These are phyloP conservation scores for Hypoxylon lenormandii DNA, from an alignment of 495 filamentous ascomycete species.

Conservation along the genomic window DNA sequence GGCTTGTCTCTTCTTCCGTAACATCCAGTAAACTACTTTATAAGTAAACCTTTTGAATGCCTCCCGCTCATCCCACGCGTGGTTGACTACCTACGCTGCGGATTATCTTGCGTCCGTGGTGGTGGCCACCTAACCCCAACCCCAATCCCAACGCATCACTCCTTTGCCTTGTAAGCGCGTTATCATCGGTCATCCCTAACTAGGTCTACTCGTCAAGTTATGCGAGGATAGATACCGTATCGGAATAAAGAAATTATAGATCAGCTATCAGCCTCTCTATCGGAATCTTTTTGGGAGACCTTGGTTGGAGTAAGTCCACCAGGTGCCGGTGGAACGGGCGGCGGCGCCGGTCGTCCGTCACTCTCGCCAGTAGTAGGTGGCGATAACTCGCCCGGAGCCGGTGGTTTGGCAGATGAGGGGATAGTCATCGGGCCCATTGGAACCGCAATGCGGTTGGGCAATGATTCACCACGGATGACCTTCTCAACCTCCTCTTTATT, in stretches of 20 bases:
- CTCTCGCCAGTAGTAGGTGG: slow-evolving; percentile 41
- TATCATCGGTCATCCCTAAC: not conserved
- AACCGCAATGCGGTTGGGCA: slow-evolving; percentile 66
- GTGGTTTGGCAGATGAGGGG: slow-evolving; percentile 51
- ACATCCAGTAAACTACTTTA: no score
- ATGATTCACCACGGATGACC: slow-evolving; percentile 84
- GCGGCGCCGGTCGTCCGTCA: slow-evolving; percentile 36
- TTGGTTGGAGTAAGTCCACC: slow-evolving; percentile 27
- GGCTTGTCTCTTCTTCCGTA: no score
- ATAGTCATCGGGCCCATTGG: slow-evolving; percentile 63
- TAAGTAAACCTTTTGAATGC: no score
- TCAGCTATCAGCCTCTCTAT: slow-evolving; percentile 13
- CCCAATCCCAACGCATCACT: not conserved
- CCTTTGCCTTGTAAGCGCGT: slow-evolving; percentile 5
- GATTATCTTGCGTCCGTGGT: slow-evolving; percentile 4
- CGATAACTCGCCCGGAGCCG: slow-evolving; percentile 42
- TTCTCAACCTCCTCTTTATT: slow-evolving; percentile 88
- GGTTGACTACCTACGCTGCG: not conserved
- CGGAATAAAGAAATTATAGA: not conserved
- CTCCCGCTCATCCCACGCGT: not conserved
- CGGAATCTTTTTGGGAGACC: not conserved
- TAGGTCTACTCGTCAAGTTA: not conserved
- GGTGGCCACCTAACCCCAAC: slow-evolving; percentile 7
- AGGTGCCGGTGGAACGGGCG: slow-evolving; percentile 39
- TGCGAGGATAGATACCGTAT: not conserved